These are phyloP conservation scores for Hypoxylon sp. DNA, from an alignment of 2,329 filamentous ascomycete genomes.

Conservation along the genomic window DNA sequence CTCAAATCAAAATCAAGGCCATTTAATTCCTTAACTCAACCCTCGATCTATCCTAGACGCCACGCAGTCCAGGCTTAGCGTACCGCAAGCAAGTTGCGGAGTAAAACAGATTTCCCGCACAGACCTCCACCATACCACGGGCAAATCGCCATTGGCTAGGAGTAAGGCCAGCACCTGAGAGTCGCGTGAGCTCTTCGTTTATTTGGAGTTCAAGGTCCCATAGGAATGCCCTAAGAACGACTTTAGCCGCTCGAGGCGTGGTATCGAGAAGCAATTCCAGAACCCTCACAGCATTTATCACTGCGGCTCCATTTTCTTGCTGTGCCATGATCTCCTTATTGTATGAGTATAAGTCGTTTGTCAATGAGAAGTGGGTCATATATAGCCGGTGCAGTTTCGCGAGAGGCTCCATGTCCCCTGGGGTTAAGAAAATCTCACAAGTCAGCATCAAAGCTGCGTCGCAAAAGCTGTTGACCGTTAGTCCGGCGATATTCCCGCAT, in stretches of 20 bases:
- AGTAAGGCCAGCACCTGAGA: neutral
- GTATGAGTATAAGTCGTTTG: conserved; percentile 31
- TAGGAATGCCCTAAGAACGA: conserved; percentile 25
- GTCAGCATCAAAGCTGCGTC: conserved; percentile 27
- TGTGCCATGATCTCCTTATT: conserved; percentile 22
- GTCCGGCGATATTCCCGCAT: neutral
- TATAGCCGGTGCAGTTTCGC: conserved; percentile 15
- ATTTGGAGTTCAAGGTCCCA: conserved; percentile 32
- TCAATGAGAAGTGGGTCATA: conserved; percentile 26
- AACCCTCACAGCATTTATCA: conserved; percentile 23
- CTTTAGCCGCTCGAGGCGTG: conserved; percentile 19
- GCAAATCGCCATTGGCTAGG: conserved; percentile 21
- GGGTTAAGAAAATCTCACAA: conserved; percentile 17
- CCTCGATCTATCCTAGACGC: neutral
- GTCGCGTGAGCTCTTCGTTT: conserved; percentile 22
- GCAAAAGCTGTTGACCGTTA: conserved; percentile 23
- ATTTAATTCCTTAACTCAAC: neutral
- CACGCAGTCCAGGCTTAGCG: conserved; percentile 12
- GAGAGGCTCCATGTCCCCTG: conserved; percentile 21
- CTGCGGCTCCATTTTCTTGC: conserved; percentile 12
- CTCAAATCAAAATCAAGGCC: neutral
- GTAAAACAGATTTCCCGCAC: conserved; percentile 25
- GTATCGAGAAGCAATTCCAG: conserved; percentile 14
- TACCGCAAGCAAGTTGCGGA: conserved; percentile 28
- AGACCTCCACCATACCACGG: conserved; percentile 24